phyloP scores from a whole-genome alignment of 1,284 basidiomycete genomes.

The Malassezia obtusa region DNA sequence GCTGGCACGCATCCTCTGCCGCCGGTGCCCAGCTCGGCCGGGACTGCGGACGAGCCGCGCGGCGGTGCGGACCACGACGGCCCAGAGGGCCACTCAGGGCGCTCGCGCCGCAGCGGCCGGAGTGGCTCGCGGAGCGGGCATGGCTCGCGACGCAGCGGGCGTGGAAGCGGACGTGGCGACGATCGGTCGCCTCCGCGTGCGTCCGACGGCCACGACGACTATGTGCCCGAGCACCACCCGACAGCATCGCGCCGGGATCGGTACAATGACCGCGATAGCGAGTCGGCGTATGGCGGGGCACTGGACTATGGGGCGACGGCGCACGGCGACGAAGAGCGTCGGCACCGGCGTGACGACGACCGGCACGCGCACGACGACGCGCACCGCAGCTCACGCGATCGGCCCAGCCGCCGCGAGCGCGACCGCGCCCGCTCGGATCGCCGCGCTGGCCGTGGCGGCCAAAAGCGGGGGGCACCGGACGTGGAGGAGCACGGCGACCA shows the following conservation, averaged over 20 bases:
- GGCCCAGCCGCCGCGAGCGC: not conserved
- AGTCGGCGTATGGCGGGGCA: slow-evolving; percentile 15
- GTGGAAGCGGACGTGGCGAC: not conserved
- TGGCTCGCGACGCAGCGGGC: not conserved
- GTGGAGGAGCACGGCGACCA: slow-evolving; percentile 8
- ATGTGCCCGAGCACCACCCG: slow-evolving; percentile 8
- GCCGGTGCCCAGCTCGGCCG: not conserved
- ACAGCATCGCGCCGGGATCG: not conserved
- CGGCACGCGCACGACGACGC: slow-evolving; percentile 9
- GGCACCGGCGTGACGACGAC: slow-evolving; percentile 16
- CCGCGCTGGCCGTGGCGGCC: slow-evolving; percentile 17
- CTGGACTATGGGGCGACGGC: slow-evolving; percentile 37
- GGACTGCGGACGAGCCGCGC: not conserved
- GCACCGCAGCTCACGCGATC: not conserved
- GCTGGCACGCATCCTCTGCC: not conserved
- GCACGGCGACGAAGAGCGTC: slow-evolving; percentile 13
- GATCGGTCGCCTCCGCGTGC: not conserved
- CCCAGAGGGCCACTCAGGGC: not conserved
- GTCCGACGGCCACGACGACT: slow-evolving; percentile 6
- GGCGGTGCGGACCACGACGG: not conserved
- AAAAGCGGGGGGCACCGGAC: slow-evolving; percentile 11
- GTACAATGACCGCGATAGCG: slow-evolving; percentile 41
- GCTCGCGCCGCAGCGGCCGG: not conserved
- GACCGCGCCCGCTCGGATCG: slow-evolving; percentile 19
- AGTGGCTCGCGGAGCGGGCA: not conserved